phyloP scores from a whole-genome alignment of 768 basidiomycete species.

The Tylopilus rubrobrunneus region DNA sequence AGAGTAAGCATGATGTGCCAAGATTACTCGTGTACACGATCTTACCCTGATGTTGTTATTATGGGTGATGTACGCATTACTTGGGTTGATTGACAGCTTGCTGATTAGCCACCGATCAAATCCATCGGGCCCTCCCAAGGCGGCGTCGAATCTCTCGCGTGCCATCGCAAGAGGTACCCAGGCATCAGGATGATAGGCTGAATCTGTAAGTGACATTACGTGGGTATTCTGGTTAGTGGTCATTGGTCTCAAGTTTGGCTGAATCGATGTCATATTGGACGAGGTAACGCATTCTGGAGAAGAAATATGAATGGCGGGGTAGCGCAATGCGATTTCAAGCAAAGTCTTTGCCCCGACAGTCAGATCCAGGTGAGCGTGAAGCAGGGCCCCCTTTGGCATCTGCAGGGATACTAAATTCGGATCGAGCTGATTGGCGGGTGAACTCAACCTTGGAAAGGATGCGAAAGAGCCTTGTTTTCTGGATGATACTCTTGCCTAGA shows the following conservation, averaged over 20 bases:
- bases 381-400: constrained; percentile 80
- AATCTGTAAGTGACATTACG: constrained; percentile 32
- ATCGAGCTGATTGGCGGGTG: not conserved
- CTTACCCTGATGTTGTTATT: constrained; percentile 64
- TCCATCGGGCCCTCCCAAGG: constrained; percentile 56
- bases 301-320: constrained; percentile 61
- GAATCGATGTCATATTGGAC: constrained; percentile 37
- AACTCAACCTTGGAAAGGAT: constrained; percentile 52
- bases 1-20: not conserved
- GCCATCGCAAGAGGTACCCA: constrained; percentile 60
- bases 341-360: constrained; percentile 55
- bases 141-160: constrained; percentile 45
- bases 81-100: constrained; percentile 62
- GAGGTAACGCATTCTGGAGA: constrained; percentile 37
- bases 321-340: constrained; percentile 49
- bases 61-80: constrained; percentile 69
- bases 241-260: constrained; percentile 54
- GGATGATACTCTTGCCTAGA: constrained; percentile 52
- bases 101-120: constrained; percentile 67
- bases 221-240: constrained; percentile 24
- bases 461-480: constrained; percentile 57
- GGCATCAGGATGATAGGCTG: constrained; percentile 38
- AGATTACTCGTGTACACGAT: not conserved
- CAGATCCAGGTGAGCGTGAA: constrained; percentile 76
- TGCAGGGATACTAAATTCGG: constrained; percentile 19